Evolutionary conservation across 345 rosid genomes (phyloP).

Genomic region (Clarkia xantiana): DNA sequence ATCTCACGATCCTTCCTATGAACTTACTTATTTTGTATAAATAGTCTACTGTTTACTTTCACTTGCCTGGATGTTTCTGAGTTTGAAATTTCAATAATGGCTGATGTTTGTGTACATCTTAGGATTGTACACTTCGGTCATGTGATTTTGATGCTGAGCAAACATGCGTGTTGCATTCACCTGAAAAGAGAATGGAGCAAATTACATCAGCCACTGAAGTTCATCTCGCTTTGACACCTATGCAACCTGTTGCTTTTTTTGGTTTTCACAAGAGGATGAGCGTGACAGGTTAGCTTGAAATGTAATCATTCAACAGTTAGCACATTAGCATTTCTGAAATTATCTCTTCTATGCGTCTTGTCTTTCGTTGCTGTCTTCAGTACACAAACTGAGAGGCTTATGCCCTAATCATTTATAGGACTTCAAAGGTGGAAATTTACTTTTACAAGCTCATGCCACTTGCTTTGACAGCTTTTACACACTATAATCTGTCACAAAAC

Average conservation of each 20-base stretch:
- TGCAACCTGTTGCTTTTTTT: constrained; percentile 89
- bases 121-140: constrained; percentile 93
- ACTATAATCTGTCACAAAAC: no score
- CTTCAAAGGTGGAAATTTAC: no score
- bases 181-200: constrained; percentile 71
- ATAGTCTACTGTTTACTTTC: background rate
- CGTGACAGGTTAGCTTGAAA: constrained; percentile 54
- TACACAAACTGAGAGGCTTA: no score
- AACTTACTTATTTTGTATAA: no score
- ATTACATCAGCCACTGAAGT: constrained; percentile 72
- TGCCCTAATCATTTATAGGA: no score
- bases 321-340: background rate
- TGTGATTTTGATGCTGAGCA: constrained; percentile 93
- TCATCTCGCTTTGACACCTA: constrained; percentile 91
- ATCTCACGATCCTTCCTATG: no score
- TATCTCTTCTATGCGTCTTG: no score
- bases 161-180: constrained; percentile 88
- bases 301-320: background rate
- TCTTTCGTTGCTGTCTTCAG: no score
- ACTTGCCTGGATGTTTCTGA: background rate
- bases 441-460: no score
- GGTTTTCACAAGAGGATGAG: constrained; percentile 90
- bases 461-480: no score
- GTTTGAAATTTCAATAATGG: background rate
- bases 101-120: constrained; percentile 4